phyloP scores from a whole-genome alignment of 306 rosid genomes.

The Quercus alba region DNA sequence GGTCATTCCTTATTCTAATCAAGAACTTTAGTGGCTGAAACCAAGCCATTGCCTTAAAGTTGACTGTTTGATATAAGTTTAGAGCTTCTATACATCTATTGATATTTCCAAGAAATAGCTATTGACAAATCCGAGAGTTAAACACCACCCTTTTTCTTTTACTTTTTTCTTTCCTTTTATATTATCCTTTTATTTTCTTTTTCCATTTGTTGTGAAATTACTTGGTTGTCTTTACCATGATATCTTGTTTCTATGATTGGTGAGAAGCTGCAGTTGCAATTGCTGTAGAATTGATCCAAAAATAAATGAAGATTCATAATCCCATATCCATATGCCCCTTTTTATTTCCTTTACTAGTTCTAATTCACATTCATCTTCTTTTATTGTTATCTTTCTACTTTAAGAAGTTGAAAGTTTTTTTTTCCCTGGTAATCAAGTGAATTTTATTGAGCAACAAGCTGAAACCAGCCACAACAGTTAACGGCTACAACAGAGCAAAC shows the following conservation, averaged over 20 bases:
- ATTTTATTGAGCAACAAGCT: not conserved
- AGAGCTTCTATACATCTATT: not conserved
- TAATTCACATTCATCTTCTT: too few species aligned
- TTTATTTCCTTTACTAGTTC: not conserved
- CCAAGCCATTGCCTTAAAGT: not conserved
- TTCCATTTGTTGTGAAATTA: not conserved
- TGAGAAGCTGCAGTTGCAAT: not conserved
- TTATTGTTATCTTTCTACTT: not conserved
- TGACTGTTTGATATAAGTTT: not conserved
- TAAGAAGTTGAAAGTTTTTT: not conserved
- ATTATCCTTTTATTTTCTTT: not conserved
- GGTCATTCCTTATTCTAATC: conserved; percentile 29
- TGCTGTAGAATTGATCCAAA: not conserved
- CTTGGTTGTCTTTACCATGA: not conserved
- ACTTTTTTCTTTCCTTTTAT: not conserved
- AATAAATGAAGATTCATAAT: not conserved
- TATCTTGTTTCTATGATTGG: not conserved
- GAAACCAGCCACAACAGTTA: too few species aligned
- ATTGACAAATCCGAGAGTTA: not conserved
- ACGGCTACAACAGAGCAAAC: too few species aligned
- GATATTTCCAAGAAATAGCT: not conserved
- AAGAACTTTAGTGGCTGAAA: too few species aligned
- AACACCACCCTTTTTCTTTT: not conserved
- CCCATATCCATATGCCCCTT: not conserved
- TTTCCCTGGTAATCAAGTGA: not conserved